These are phyloP conservation scores for Nymphaea colorata DNA, from an alignment of 164 flowering plant genomes.

Conservation along the genomic window DNA sequence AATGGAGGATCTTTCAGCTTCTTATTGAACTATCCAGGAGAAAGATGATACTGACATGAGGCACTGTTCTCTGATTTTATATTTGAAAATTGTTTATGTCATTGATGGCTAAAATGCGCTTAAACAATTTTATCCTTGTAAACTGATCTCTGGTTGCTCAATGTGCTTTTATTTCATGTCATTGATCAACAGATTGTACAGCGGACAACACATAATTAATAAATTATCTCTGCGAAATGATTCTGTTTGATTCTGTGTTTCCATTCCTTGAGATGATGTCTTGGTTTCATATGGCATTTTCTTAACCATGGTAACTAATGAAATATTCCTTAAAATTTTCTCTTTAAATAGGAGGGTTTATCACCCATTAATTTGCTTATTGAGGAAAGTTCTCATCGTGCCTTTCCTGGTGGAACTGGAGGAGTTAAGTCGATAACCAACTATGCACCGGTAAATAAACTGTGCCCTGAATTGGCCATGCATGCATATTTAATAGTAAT, in stretches of 20 bases:
- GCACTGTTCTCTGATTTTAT: too few relatives aligned
- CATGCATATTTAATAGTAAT: not conserved
- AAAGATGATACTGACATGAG: too few relatives aligned
- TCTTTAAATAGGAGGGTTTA: slow-evolving; percentile 40
- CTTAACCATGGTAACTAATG: not conserved
- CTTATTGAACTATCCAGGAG: too few relatives aligned
- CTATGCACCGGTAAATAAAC: slow-evolving; percentile 55
- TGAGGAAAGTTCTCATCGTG: slow-evolving; percentile 60
- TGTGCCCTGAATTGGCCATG: not conserved
- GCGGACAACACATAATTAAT: too few relatives aligned
- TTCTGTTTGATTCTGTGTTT: not conserved
- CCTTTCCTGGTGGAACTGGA: slow-evolving; percentile 76
- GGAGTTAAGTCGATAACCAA: slow-evolving; percentile 61
- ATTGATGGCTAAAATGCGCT: too few relatives aligned
- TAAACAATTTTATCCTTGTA: too few relatives aligned
- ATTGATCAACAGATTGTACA: too few relatives aligned
- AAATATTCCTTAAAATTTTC: not conserved
- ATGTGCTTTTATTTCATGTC: too few relatives aligned
- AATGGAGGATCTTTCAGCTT: too few relatives aligned
- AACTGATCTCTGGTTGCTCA: too few relatives aligned
- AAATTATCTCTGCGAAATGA: too few relatives aligned
- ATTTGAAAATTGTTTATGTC: too few relatives aligned
- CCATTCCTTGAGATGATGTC: not conserved
- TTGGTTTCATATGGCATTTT: not conserved
- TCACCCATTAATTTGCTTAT: slow-evolving; percentile 57